Conservation (phyloP, 1,284 basidiomycete genomes). For the Sporisorium reilianum region DNA sequence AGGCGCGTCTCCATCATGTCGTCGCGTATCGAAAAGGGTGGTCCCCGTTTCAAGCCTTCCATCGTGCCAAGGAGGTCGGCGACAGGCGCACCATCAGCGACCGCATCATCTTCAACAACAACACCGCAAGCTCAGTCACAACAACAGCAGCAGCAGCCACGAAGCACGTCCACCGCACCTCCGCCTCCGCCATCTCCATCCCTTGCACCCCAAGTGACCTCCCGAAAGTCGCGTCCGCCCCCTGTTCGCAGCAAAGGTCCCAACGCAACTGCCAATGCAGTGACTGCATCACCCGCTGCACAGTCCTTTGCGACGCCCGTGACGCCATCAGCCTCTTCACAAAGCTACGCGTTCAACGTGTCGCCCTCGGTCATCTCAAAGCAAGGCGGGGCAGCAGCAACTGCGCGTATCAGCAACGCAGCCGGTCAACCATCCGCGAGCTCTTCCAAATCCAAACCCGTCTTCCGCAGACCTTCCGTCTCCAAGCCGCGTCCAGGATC, state of each 20-base stretch:
- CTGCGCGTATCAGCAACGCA: constrained; percentile 13
- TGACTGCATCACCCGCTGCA: background rate
- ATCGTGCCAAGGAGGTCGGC: constrained; percentile 44
- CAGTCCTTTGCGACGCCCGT: background rate
- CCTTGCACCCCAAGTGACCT: constrained; percentile 8
- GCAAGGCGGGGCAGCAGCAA: constrained; percentile 11
- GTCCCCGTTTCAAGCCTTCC: constrained; percentile 52
- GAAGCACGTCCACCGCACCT: constrained; percentile 7
- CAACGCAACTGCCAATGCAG: background rate
- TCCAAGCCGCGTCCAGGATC: constrained; percentile 45
- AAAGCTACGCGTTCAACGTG: constrained; percentile 48
- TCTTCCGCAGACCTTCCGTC: constrained; percentile 37
- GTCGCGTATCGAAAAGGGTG: constrained; percentile 56
- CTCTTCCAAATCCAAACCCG: constrained; percentile 19
- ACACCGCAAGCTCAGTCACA: constrained; percentile 10
- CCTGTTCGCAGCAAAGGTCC: constrained; percentile 27
- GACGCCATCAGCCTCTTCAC: constrained; percentile 10
- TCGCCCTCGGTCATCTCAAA: constrained; percentile 34
- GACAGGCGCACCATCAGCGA: constrained; percentile 8
- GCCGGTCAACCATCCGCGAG: constrained; percentile 19
- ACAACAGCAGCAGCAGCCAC: constrained; percentile 11
- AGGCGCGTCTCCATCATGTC: constrained; percentile 29
- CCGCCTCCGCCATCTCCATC: constrained; percentile 33
- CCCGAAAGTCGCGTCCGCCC: constrained; percentile 21
- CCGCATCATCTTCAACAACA: constrained; percentile 7